These are phyloP conservation scores for Tilletia indica DNA, from an alignment of 1,284 basidiomycete genomes.

Conservation along the genomic window DNA sequence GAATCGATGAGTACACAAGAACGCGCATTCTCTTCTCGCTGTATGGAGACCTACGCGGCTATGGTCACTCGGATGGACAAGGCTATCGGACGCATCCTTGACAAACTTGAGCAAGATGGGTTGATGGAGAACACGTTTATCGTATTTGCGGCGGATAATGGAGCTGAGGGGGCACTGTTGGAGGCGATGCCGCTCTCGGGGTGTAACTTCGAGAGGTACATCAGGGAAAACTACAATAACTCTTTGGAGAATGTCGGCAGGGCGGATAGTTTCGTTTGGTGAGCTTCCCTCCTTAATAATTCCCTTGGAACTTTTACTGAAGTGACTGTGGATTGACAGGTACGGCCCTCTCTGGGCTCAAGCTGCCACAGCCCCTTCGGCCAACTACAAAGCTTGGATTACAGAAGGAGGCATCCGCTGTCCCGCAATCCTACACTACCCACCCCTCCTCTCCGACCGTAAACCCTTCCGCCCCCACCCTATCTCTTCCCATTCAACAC, in stretches of 20 bases:
- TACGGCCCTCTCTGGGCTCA: slow-evolving; percentile 50
- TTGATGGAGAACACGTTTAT: slow-evolving; percentile 54
- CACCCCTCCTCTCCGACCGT: not conserved
- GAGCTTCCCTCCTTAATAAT: not conserved
- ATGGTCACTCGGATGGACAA: slow-evolving; percentile 56
- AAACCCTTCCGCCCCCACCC: not conserved
- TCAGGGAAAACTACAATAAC: slow-evolving; percentile 39
- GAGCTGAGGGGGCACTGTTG: slow-evolving; percentile 51
- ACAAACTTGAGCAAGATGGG: slow-evolving; percentile 29
- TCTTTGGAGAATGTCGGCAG: slow-evolving; percentile 44
- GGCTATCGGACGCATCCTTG: slow-evolving; percentile 45
- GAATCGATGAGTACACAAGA: slow-evolving; percentile 38
- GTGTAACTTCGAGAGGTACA: slow-evolving; percentile 26
- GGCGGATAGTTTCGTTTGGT: slow-evolving; percentile 38
- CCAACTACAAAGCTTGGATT: slow-evolving; percentile 49
- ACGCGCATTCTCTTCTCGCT: slow-evolving; percentile 29
- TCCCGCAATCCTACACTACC: slow-evolving; percentile 37
- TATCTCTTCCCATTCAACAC: not conserved
- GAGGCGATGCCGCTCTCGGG: slow-evolving; percentile 39
- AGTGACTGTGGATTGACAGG: not conserved
- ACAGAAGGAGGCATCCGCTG: slow-evolving; percentile 52
- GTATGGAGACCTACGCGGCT: slow-evolving; percentile 55
- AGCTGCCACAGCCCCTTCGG: slow-evolving; percentile 48
- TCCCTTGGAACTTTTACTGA: not conserved
- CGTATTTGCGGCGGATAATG: slow-evolving; percentile 55